A percentile compares a stretch with the other conserved stretches of the same genome.
phyloP scores from a whole-genome alignment of 208 protist genomes.

The Trypanosoma avium region DNA sequence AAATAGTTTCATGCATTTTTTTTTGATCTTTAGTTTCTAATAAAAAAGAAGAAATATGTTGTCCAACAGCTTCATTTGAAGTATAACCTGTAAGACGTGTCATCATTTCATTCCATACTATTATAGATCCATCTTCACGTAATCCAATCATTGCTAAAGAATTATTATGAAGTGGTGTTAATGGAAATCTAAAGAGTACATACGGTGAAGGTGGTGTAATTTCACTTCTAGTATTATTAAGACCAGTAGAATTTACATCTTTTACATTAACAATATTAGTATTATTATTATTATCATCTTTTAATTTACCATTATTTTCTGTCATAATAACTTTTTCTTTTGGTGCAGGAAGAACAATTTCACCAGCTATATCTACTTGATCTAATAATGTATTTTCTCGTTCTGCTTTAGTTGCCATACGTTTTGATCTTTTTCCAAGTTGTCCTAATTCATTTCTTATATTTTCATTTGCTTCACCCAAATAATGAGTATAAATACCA shows the following conservation, averaged over 20 bases:
- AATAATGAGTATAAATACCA: conserved; percentile 67
- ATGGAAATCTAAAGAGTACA: conserved; percentile 51
- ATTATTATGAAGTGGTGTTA: conserved; percentile 28
- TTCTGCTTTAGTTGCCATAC: conserved; percentile 15
- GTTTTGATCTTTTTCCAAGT: conserved; percentile 37
- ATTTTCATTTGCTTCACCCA: conserved; percentile 51
- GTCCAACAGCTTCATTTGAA: conserved; percentile 63
- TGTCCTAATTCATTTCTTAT: conserved; percentile 62
- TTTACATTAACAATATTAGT: conserved; percentile 22
- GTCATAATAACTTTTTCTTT: background rate
- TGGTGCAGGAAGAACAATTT: conserved; percentile 27
- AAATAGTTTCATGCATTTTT: conserved; percentile 61
- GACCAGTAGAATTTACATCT: too few relatives aligned
- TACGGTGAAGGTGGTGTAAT: conserved; percentile 14
- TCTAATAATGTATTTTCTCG: conserved; percentile 10
- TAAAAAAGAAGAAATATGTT: conserved; percentile 85
- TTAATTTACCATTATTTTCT: conserved; percentile 1
- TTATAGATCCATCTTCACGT: conserved; percentile 79
- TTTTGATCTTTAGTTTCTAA: conserved; percentile 70
- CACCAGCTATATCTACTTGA: conserved; percentile 15
- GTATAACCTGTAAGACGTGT: conserved; percentile 66
- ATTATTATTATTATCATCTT: conserved; percentile 30
- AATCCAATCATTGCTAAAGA: conserved; percentile 56
- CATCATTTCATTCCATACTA: conserved; percentile 73
- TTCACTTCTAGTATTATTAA: background rate